Conservation (phyloP, 345 rosid genomes). For the Pugionium cornutum region DNA sequence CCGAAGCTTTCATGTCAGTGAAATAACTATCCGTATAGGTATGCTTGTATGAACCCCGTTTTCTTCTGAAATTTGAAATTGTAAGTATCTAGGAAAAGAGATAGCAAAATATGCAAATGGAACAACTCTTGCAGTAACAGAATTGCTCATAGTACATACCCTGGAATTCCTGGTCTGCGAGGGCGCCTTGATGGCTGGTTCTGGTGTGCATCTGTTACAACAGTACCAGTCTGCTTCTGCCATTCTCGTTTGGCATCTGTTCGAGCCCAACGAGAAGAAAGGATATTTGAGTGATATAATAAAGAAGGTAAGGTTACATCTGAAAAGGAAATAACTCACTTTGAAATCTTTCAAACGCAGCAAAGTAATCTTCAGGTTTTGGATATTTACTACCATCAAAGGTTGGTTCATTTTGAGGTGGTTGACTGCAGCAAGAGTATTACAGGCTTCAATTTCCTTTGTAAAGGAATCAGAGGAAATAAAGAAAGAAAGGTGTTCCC, state of each 20-base stretch:
- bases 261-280: conserved; percentile 27
- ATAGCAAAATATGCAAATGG: conserved; percentile 7
- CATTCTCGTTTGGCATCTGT: conserved; percentile 71
- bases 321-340: conserved; percentile 50
- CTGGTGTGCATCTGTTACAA: conserved; percentile 44
- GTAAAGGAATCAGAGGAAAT: conserved; percentile 10
- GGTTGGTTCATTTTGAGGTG: conserved; percentile 47
- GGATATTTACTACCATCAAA: conserved; percentile 61
- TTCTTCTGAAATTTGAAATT: conserved; percentile 44
- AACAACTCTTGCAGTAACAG: conserved; percentile 24
- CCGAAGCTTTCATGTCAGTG: conserved; percentile 45
- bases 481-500: conserved; percentile 2
- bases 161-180: conserved; percentile 64
- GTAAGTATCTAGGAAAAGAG: conserved; percentile 18
- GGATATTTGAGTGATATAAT: conserved; percentile 5
- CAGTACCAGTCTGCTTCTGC: conserved; percentile 62
- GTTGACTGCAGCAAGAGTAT: conserved; percentile 51
- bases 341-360: conserved; percentile 58
- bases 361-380: conserved; percentile 69
- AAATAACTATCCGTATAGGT: conserved; percentile 32
- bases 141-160: conserved; percentile 45
- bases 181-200: conserved; percentile 45
- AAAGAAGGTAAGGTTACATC: conserved; percentile 12
- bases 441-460: conserved; percentile 3
- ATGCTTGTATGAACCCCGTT: conserved; percentile 53